phyloP scores from a whole-genome alignment of 2,329 filamentous ascomycete species.

The Cladosporium velox region DNA sequence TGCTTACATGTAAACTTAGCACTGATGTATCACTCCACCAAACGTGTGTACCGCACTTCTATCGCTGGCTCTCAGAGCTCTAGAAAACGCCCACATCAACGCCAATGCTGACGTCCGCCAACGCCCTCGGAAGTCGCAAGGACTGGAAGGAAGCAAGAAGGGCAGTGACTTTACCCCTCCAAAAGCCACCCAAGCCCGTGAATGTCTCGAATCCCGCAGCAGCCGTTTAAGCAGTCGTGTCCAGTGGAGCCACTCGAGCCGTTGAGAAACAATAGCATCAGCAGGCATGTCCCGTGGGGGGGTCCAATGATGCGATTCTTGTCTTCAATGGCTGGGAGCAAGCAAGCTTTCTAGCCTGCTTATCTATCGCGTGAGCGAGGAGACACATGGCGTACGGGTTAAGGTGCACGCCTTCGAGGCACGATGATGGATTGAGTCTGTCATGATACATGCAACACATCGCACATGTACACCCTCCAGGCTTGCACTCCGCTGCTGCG shows the following conservation, averaged over 20 bases:
- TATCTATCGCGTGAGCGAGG: not conserved
- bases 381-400: not conserved
- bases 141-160: not conserved
- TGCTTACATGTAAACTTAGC: not conserved
- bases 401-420: not conserved
- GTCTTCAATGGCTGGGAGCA: not conserved
- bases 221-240: not conserved
- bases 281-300: not conserved
- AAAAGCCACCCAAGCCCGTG: not conserved
- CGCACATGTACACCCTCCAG: not conserved
- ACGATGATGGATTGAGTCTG: not conserved
- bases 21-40: not conserved
- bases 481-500: not conserved
- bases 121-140: not conserved
- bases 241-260: not conserved
- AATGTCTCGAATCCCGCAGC: slow-evolving; percentile 17
- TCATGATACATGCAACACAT: not conserved
- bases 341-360: not conserved
- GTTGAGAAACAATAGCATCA: slow-evolving; percentile 9
- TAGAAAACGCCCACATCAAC: not conserved
- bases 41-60: not conserved
- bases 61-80: not conserved
- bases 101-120: not conserved
- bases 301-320: not conserved
- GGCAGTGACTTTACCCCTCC: not conserved